Conservation (phyloP, 495 filamentous ascomycete genomes). For the Wilcoxina mikolae region DNA sequence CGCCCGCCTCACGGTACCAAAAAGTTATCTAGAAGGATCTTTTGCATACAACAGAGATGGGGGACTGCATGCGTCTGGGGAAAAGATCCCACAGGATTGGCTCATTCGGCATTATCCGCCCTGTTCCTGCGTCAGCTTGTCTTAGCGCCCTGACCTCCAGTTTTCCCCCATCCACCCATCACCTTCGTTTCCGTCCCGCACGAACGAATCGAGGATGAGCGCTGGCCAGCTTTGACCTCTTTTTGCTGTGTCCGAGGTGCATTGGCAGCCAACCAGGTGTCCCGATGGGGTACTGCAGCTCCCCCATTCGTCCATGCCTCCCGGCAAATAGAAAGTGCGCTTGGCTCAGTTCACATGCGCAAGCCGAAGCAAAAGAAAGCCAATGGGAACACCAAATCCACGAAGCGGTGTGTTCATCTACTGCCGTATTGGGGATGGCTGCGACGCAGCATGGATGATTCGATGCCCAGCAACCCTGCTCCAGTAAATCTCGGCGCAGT, state of each 20-base stretch:
- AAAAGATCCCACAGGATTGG: not conserved
- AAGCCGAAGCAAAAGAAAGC: not conserved
- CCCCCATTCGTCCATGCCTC: not conserved
- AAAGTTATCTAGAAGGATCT: too few species aligned
- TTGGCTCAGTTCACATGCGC: not conserved
- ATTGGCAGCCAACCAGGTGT: constrained; percentile 13
- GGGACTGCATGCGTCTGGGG: too few species aligned
- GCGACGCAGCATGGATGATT: not conserved
- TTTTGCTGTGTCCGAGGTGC: constrained; percentile 6
- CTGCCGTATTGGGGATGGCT: not conserved
- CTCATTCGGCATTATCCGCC: constrained; percentile 17
- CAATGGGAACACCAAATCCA: not conserved
- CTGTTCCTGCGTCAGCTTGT: constrained; percentile 25
- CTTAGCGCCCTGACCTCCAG: constrained; percentile 26
- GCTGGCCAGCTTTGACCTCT: not conserved
- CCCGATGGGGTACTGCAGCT: not conserved
- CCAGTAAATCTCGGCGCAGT: constrained; percentile 9
- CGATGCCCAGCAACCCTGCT: not conserved
- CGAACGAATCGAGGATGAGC: too few species aligned
- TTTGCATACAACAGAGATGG: too few species aligned
- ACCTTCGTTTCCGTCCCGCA: too few species aligned
- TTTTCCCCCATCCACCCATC: constrained; percentile 17
- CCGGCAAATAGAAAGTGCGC: not conserved
- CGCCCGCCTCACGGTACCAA: too few species aligned
- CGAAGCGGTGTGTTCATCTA: constrained; percentile 1